Percentiles rank a stretch among this genome's conserved stretches.
Evolutionary conservation across 2,329 filamentous ascomycete species (phyloP).

Genomic region (Nemania serpens): DNA sequence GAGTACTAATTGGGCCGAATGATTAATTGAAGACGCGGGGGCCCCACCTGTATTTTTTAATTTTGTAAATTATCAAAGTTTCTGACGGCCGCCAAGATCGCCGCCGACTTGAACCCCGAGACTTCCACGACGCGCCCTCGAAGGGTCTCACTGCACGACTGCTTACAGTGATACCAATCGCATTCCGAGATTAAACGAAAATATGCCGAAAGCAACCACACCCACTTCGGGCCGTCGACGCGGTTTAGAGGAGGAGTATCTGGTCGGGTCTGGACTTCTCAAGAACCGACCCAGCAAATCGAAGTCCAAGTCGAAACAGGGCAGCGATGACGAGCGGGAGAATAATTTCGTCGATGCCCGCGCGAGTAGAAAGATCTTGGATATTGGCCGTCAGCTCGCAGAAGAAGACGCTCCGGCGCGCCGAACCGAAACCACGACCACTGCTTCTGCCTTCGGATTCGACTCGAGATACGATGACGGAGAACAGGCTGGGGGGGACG

Average conservation of each 20-base stretch:
- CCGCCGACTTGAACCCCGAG: background rate
- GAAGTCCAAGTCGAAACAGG: constrained; percentile 71
- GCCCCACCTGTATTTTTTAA: constrained; percentile 26
- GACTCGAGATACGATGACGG: constrained; percentile 75
- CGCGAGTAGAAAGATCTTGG: constrained; percentile 84
- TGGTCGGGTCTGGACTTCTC: constrained; percentile 66
- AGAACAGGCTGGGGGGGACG: constrained; percentile 53
- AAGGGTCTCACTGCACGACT: background rate
- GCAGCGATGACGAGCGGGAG: constrained; percentile 64
- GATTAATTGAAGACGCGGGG: background rate
- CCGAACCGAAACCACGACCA: constrained; percentile 42
- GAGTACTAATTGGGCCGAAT: constrained; percentile 7
- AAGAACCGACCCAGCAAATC: constrained; percentile 68
- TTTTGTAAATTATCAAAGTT: constrained; percentile 22
- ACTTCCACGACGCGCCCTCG: background rate
- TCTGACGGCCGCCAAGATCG: background rate
- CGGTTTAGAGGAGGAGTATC: constrained; percentile 83
- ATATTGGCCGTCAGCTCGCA: constrained; percentile 84
- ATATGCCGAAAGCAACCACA: constrained; percentile 80
- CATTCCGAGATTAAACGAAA: constrained; percentile 1
- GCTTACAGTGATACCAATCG: background rate
- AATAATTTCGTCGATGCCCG: constrained; percentile 83
- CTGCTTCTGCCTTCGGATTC: constrained; percentile 75
- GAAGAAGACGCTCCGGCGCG: constrained; percentile 72
- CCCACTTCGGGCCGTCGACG: constrained; percentile 61